These are phyloP conservation scores for Agrostemma githago DNA, from an alignment of 148 eudicot species.

Conservation along the genomic window DNA sequence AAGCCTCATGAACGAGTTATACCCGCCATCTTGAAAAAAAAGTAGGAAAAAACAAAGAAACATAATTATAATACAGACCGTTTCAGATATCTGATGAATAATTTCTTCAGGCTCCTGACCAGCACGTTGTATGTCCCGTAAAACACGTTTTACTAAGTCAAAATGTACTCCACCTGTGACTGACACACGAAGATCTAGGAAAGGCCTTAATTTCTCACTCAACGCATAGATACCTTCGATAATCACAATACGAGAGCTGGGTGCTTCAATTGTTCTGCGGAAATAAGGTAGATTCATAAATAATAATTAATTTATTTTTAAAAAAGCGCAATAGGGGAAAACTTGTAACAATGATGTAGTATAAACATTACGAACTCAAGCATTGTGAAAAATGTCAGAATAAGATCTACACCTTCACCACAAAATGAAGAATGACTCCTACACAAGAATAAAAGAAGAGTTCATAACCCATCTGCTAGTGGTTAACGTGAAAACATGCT, in stretches of 20 bases:
- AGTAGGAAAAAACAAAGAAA: not conserved
- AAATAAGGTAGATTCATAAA: constrained; percentile 5
- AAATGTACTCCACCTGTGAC: constrained; percentile 97
- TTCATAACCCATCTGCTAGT: not conserved
- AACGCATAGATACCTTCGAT: constrained; percentile 96
- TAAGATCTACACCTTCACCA: not conserved
- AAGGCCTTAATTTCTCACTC: constrained; percentile 83
- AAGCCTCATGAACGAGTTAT: not conserved
- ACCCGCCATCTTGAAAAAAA: constrained; percentile 7
- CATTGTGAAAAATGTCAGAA: not conserved
- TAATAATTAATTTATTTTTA: not conserved
- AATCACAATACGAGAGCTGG: constrained; percentile 75
- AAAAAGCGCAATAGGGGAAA: not conserved
- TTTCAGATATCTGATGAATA: constrained; percentile 95
- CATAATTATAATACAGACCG: constrained; percentile 35
- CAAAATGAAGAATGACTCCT: not conserved
- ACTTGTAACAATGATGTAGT: not conserved
- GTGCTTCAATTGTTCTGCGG: constrained; percentile 80
- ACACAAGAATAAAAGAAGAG: not conserved
- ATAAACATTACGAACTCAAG: not conserved
- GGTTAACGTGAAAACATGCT: not conserved
- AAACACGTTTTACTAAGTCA: constrained; percentile 92
- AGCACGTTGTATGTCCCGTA: constrained; percentile 94
- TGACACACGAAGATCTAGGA: constrained; percentile 93
- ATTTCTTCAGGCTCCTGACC: constrained; percentile 99